Base-by-base conservation (phyloP, 192 early-diverging fungal genomes). In the Podila clonocystis region DNA sequence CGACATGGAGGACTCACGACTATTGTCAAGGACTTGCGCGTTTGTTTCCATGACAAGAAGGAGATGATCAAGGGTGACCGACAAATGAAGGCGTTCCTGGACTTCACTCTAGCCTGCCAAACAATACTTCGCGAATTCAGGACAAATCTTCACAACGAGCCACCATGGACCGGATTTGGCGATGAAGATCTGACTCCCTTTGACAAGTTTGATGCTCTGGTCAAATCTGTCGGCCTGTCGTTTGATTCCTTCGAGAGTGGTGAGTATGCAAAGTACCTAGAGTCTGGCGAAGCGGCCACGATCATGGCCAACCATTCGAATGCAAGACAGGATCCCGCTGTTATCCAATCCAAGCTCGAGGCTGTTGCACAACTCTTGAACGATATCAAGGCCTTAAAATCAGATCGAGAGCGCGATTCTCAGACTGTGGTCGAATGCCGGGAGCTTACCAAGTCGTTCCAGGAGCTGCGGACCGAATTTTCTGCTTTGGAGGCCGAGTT, bases 41-140 rank as follows among this genome's bases (percentile, higher is more conserved):
- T 64, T 15, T 72, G 65, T 41, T 79, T 79, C 45, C 49, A 58
- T 1, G 50, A 72, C 24, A 79, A 79, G 50, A 65, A 79, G 50
- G 70, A 72, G 49, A 69, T 65, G 22, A 72, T 79, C 52, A 63
- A 79, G 5, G 76, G 76, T 1, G 76, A 79, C 48, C 64, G 76
- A 52, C 69, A 72, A 33, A 79, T 79, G 76, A 72, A 63, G 26
- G 70, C 61, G 13, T 79, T 79, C 50, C 48, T 79, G 24, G 70
- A 72, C 48, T 38, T 67, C 26, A 79, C 76, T 0, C 45, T 68
- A n/a, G 34, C 70, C 20, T 79, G 76, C 31, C 70, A 68, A 45
- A 50, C 58, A n/a, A 45, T 52, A 0, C 62, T 79, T 11, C 49
- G 50, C n/a, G 65, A 67, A n/a, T 26, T 72, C 33, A 72, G 60